These are phyloP conservation scores for Aciculosporium take DNA, from an alignment of 2,329 filamentous ascomycete species.

Conservation along the genomic window DNA sequence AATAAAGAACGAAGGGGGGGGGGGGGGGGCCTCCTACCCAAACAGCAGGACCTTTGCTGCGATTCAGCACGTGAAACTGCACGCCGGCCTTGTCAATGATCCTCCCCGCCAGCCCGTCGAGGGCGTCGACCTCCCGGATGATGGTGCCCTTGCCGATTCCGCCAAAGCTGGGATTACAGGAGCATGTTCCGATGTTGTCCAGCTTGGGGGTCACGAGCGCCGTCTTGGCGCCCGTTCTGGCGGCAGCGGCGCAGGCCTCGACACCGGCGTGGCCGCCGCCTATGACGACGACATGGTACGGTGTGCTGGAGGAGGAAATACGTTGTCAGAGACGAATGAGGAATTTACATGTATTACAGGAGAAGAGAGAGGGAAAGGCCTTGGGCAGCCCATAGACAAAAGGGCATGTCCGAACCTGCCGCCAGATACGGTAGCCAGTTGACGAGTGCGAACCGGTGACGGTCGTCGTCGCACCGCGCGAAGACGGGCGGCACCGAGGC, in stretches of 20 bases:
- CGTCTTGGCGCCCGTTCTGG: constrained; percentile 75
- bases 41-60: constrained; percentile 82
- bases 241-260: constrained; percentile 84
- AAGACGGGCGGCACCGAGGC: constrained; percentile 11
- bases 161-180: constrained; percentile 92
- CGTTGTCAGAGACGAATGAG: neutral
- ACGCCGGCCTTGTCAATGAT: constrained; percentile 88
- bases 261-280: constrained; percentile 92
- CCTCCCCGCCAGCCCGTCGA: constrained; percentile 77
- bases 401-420: constrained; percentile 1
- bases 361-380: neutral
- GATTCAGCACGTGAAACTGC: constrained; percentile 85
- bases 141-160: constrained; percentile 99
- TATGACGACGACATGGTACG: constrained; percentile 87
- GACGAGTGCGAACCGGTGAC: constrained; percentile 9
- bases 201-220: constrained; percentile 78
- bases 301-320: constrained; percentile 30
- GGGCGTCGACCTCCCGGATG: constrained; percentile 83
- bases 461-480: constrained; percentile 10
- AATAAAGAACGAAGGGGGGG: too few relatives aligned
- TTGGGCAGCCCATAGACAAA: neutral
- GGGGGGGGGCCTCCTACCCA: constrained; percentile 46
- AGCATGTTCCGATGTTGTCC: constrained; percentile 85
- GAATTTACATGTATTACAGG: too few relatives aligned
- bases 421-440: constrained; percentile 18